Conservation (phyloP, 2,329 filamentous ascomycete species). For the Monilinia laxa region DNA sequence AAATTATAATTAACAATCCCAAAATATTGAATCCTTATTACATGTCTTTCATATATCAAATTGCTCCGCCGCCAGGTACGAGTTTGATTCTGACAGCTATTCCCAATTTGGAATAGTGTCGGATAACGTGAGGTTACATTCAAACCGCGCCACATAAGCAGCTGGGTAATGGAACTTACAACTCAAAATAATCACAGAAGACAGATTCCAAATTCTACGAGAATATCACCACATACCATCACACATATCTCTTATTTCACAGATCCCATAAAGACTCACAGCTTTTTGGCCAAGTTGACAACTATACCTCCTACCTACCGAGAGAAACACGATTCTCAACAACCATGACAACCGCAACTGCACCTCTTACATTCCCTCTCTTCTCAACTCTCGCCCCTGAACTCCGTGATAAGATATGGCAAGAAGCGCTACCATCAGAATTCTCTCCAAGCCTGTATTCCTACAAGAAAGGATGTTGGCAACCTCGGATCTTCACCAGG, state of each 20-base stretch:
- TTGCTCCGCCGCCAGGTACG: background rate
- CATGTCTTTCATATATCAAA: background rate
- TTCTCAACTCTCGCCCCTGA: constrained; percentile 1
- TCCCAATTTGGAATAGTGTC: background rate
- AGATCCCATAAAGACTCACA: background rate
- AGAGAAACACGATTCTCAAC: background rate
- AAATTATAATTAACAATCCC: too few species aligned
- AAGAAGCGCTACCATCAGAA: background rate
- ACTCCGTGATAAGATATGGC: background rate
- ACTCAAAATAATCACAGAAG: background rate
- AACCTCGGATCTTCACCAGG: background rate
- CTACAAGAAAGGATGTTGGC: constrained; percentile 1
- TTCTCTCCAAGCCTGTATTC: background rate
- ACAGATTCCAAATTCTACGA: background rate
- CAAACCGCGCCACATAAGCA: background rate
- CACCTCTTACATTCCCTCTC: background rate
- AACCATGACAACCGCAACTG: background rate
- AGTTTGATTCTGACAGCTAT: background rate
- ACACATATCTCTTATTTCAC: background rate
- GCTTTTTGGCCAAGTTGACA: background rate
- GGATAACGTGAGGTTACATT: background rate
- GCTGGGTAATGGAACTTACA: background rate
- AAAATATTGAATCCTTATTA: background rate
- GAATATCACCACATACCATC: background rate
- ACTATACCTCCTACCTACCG: background rate